Evolutionary conservation across 805 yeast genomes (phyloP), one percentile per base, ranked within the genome.

Genomic region (Torulaspora maleeae): DNA sequence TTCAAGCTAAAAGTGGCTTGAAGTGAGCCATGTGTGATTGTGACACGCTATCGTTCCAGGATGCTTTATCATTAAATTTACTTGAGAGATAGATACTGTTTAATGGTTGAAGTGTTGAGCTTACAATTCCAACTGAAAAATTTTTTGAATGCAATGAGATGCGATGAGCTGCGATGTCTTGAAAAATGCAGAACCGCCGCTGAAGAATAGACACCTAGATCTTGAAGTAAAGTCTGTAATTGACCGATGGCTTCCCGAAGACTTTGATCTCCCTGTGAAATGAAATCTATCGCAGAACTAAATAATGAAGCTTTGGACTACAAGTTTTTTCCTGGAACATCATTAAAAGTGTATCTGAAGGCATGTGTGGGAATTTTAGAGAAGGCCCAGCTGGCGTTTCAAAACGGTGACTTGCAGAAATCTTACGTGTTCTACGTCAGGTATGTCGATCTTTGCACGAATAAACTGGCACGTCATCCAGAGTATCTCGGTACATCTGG

Each of bases 401-500:
- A 62, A 16, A 76, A 72, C 35, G 66, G 69, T 12, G 68, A 74
- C 24, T 56, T 66, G 34, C 73, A 71, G 34, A 76, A 75, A 47
- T 78, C 86, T 0, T 83, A 75, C 54, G 61, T 79, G 25, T 63
- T 79, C 44, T 80, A 80, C 55, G 64, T 76, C 36, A 63, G 89
- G 45, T 81, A 78, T 52, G 73, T 82, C 17, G 86, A 83, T 37
- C 47, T 64, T n/a, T 56, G 61, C 45, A 57, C 59, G 29, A 56
- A 60, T 40, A 64, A 57, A 44, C 45, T 64, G 33, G 50, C 65
- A 4, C 49, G 39, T 9, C 69, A 64, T 45, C 60, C 66, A 2
- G 58, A 62, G 20, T 52, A 49, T 11, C 19, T 50, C 32, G 36
- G 38, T 17, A 35, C 27, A 11, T 5, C 15, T 16, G 13, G 29